phyloP scores from a whole-genome alignment of 805 yeast species.

The Saccharomycopsis fermentans region DNA sequence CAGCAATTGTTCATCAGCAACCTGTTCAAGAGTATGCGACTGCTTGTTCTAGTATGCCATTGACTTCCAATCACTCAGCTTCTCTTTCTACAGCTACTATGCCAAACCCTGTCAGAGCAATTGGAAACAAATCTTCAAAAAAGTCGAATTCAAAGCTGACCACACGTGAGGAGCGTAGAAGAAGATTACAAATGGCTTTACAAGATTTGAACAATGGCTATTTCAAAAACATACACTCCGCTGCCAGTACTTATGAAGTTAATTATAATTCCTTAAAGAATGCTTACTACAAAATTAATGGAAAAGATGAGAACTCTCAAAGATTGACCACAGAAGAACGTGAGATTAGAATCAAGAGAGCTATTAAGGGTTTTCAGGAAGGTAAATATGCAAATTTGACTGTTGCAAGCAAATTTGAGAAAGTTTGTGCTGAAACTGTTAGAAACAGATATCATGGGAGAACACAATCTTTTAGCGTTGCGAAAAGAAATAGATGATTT shows the following conservation, averaged over 20 bases:
- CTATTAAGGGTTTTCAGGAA: conserved; percentile 15
- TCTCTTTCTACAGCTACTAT: not conserved
- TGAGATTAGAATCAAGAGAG: conserved; percentile 14
- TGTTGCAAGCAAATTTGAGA: conserved; percentile 17
- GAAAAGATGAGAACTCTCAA: conserved; percentile 18
- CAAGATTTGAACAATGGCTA: conserved; percentile 12
- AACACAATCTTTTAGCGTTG: conserved; percentile 18
- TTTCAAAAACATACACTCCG: conserved; percentile 17
- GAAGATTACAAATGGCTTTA: conserved; percentile 13
- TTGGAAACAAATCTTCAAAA: not conserved
- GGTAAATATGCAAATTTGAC: conserved; percentile 17
- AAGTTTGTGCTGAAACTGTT: conserved; percentile 19
- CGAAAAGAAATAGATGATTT: conserved; percentile 6
- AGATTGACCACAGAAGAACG: conserved; percentile 13
- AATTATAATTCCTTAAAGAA: conserved; percentile 21
- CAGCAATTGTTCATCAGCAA: not conserved
- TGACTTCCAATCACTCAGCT: not conserved
- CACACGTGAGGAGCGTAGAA: conserved; percentile 10
- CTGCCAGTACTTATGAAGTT: conserved; percentile 16
- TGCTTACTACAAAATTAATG: conserved; percentile 19
- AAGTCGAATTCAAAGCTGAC: not conserved
- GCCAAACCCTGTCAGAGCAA: not conserved
- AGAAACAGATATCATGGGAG: conserved; percentile 18
- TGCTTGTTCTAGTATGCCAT: not conserved
- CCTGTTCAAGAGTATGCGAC: not conserved